phyloP scores from a whole-genome alignment of 768 basidiomycete genomes.

The Mrakia frigida region DNA sequence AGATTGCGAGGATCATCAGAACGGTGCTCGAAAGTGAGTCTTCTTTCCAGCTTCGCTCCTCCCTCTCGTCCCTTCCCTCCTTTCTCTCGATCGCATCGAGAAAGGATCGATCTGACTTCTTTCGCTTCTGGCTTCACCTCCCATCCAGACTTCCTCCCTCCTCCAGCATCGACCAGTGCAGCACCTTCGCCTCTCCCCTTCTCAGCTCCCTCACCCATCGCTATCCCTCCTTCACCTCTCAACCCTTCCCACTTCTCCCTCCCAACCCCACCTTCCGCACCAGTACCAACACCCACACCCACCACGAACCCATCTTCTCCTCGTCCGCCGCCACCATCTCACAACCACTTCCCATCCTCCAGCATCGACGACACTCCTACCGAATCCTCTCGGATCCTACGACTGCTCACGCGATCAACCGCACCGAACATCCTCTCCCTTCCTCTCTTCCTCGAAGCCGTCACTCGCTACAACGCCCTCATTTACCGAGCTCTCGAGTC shows the following conservation, averaged over 20 bases:
- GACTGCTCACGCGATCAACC: constrained; percentile 25
- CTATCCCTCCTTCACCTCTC: constrained; percentile 7
- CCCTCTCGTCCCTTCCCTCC: not conserved
- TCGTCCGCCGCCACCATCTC: not conserved
- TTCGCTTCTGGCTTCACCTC: not conserved
- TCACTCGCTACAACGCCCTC: constrained; percentile 59
- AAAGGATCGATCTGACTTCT: not conserved
- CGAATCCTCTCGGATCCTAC: constrained; percentile 28
- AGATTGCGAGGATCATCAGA: constrained; percentile 13
- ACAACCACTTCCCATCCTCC: not conserved
- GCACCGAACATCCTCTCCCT: constrained; percentile 57
- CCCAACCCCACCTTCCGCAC: not conserved
- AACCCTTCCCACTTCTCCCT: not conserved
- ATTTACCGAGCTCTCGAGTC: constrained; percentile 54
- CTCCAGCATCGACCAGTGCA: constrained; percentile 4
- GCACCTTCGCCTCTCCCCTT: not conserved
- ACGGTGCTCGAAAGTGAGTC: constrained; percentile 29
- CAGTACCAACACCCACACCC: not conserved
- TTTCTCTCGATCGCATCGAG: not conserved
- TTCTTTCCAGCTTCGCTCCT: not conserved
- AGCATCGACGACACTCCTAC: constrained; percentile 43
- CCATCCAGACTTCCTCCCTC: constrained; percentile 4
- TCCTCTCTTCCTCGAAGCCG: constrained; percentile 61
- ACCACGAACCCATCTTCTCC: constrained; percentile 58
- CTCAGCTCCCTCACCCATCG: constrained; percentile 6